A percentile compares a stretch with the other conserved stretches of the same genome.
Evolutionary conservation across 2,329 filamentous ascomycete genomes (phyloP).

Genomic region (Pyricularia pennisetigena): DNA sequence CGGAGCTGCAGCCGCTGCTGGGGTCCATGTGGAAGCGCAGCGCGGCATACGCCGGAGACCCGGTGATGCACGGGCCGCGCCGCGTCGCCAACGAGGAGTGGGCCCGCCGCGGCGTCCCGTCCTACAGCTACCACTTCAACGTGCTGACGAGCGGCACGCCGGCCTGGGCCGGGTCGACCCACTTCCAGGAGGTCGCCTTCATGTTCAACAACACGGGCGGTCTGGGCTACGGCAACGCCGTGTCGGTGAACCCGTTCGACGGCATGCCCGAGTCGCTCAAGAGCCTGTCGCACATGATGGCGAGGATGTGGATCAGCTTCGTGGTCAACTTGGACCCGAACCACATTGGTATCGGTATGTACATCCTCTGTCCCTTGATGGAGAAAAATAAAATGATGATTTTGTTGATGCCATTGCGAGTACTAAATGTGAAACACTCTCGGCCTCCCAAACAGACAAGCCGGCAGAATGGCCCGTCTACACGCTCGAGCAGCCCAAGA

Average conservation of each 20-base stretch:
- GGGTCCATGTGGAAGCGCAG: constrained; percentile 43
- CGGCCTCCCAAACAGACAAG: too few species aligned
- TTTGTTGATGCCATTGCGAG: background rate
- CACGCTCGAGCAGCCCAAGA: constrained; percentile 25
- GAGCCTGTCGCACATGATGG: constrained; percentile 35
- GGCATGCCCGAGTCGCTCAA: constrained; percentile 29
- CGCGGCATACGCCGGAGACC: constrained; percentile 44
- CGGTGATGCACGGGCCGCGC: constrained; percentile 42
- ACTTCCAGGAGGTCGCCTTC: constrained; percentile 40
- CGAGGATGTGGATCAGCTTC: constrained; percentile 40
- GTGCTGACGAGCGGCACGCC: constrained; percentile 22
- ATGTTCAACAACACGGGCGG: constrained; percentile 43
- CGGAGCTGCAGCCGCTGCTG: constrained; percentile 12
- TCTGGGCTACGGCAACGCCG: constrained; percentile 30
- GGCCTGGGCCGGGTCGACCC: constrained; percentile 10
- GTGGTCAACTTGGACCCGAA: constrained; percentile 35
- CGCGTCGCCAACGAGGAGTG: constrained; percentile 37
- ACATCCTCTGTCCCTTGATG: background rate
- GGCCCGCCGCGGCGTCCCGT: constrained; percentile 9
- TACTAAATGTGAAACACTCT: too few species aligned
- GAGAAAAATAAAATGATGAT: background rate
- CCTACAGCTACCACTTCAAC: constrained; percentile 33
- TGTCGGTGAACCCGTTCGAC: constrained; percentile 23
- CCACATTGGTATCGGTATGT: constrained; percentile 12
- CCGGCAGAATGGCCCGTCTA: constrained; percentile 32